These are phyloP conservation scores for Cladosporium sp. DNA, from an alignment of 2,329 filamentous ascomycete genomes.

Conservation along the genomic window DNA sequence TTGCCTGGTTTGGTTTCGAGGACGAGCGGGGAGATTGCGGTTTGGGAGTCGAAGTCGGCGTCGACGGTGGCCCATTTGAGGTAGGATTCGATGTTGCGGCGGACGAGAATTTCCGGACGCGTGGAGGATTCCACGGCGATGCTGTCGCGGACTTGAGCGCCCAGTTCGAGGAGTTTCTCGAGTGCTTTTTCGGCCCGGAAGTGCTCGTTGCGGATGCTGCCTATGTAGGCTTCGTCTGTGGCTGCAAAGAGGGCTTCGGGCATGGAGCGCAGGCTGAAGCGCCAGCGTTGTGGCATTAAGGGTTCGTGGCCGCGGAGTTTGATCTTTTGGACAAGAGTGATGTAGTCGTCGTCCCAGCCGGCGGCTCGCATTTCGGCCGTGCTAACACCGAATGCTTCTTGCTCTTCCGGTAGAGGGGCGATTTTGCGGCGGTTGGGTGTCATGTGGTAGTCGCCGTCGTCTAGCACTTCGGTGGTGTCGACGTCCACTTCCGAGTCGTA, in stretches of 20 bases:
- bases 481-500: constrained; percentile 14
- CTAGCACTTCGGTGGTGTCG: constrained; percentile 17
- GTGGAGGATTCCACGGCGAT: not conserved
- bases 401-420: constrained; percentile 21
- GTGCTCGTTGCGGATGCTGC: constrained; percentile 36
- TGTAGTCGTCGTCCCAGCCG: constrained; percentile 49
- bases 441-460: constrained; percentile 20
- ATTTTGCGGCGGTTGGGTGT: constrained; percentile 16
- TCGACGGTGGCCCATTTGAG: constrained; percentile 52
- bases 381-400: constrained; percentile 20
- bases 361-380: constrained; percentile 21
- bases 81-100: constrained; percentile 38
- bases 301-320: constrained; percentile 54
- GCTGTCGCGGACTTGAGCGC: constrained; percentile 49
- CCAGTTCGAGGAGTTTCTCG: constrained; percentile 45
- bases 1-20: constrained; percentile 38
- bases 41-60: constrained; percentile 35
- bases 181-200: constrained; percentile 51
- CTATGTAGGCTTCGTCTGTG: constrained; percentile 43
- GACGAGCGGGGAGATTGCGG: constrained; percentile 40
- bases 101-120: constrained; percentile 21
- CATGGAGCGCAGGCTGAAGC: constrained; percentile 49
- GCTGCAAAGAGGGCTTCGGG: constrained; percentile 49
- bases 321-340: constrained; percentile 49
- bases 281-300: constrained; percentile 49